Evolutionary conservation across 2,329 filamentous ascomycete species (phyloP), one percentile per base, ranked within the genome.

Genomic region (Fusarium sulawesiense): DNA sequence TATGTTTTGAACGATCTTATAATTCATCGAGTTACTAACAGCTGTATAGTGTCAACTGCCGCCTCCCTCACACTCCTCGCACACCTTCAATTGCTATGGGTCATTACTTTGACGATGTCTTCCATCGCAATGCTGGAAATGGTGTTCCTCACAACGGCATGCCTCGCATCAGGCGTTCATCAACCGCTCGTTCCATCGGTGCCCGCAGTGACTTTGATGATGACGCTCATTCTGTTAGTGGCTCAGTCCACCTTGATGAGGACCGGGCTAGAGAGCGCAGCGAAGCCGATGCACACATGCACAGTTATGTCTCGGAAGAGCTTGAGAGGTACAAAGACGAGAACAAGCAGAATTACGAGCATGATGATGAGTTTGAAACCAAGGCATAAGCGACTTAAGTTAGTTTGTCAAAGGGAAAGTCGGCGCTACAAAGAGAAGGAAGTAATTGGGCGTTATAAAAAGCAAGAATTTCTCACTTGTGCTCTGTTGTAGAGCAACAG

Each of bases 21-120:
- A 6, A n/a, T 40, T 30, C 12, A 37, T 12, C 30, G 7, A 21
- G 25, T 29, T 57, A 75, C 85, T 89, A 80, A 88, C 78, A 45
- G 54, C 18, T 30, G 7, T 4, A 44, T 71, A 95, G 93, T 72
- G 87, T 97, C 77, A 96, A 90, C 78, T 97, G 94, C 79, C 93
- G 94, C 75, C 89, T 97, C 16, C 94, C 95, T 2, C 93, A 98
- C 76, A 98, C 96, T 1, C 96, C 96, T 16, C 92, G 94, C 51
- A 97, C 94, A 5, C 94, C 95, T 3, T 89, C 91, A 4, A 88
- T 89, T 2, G 93, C 91, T 42, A 95, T 97, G 81, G 87, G 92
- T 10, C 94, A 98, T 79, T 98, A 98, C 84, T 98, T 98, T 78
- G 95, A 98, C 76, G 95, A 98, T 76, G 89, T 94, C 64, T 92